Percentiles rank a stretch among this genome's conserved stretches.
Conservation (phyloP, 192 early-diverging fungal species). For the Dissophora ornata region DNA sequence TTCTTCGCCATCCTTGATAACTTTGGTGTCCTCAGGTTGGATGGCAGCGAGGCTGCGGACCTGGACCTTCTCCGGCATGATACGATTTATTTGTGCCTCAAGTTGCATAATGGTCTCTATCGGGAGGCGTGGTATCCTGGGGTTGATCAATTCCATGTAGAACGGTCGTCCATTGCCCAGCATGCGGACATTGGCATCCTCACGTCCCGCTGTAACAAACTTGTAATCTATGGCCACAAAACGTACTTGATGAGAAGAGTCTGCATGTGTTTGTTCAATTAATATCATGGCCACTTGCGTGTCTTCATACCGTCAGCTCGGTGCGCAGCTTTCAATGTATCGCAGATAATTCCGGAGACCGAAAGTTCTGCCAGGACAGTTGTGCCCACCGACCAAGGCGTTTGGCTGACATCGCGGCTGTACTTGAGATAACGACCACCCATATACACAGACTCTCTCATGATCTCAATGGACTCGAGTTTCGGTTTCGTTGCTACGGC, state of each 20-base stretch:
- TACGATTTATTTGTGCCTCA: constrained; percentile 57
- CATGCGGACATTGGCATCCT: constrained; percentile 97
- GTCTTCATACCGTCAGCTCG: constrained; percentile 61
- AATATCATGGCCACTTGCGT: too few relatives aligned
- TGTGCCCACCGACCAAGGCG: constrained; percentile 83
- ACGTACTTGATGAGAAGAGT: too few relatives aligned
- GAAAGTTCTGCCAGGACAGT: constrained; percentile 76
- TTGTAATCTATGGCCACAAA: constrained; percentile 64
- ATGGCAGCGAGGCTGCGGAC: constrained; percentile 56
- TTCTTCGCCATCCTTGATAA: constrained; percentile 83
- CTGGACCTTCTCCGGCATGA: constrained; percentile 64
- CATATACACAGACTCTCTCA: constrained; percentile 67
- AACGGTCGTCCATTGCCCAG: constrained; percentile 92
- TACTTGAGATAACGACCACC: constrained; percentile 82
- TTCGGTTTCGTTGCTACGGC: constrained; percentile 31
- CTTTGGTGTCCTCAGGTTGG: constrained; percentile 60
- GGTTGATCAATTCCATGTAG: constrained; percentile 89
- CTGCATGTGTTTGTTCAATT: not conserved
- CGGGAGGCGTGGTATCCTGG: constrained; percentile 60
- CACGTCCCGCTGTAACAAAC: constrained; percentile 87
- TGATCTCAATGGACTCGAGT: constrained; percentile 54
- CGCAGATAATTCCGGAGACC: constrained; percentile 83
- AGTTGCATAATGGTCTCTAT: constrained; percentile 56
- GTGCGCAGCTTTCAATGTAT: constrained; percentile 66
- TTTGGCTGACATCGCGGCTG: constrained; percentile 83